Evolutionary conservation across 2,329 filamentous ascomycete genomes (phyloP).

Genomic region (Verticillium nonalfalfae): DNA sequence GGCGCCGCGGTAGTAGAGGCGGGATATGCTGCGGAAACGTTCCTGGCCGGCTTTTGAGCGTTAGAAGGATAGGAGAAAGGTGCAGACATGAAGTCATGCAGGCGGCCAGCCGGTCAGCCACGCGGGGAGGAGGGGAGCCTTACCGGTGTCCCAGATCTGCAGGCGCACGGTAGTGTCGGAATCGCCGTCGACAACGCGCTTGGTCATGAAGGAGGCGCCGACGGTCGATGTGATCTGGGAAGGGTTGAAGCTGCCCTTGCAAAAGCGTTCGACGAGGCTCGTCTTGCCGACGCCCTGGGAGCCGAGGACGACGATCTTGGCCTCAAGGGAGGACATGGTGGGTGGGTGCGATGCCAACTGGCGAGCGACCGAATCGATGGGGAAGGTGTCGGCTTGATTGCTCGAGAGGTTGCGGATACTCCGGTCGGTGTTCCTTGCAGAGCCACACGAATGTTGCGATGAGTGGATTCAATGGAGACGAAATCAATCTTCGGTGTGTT

Average conservation of each 20-base stretch:
- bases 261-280: conserved; percentile 69
- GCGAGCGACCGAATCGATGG: neutral
- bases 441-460: too few species aligned
- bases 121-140: conserved; percentile 2
- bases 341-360: neutral
- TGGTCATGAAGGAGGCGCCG: conserved; percentile 73
- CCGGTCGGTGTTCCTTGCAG: too few species aligned
- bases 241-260: conserved; percentile 65
- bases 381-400: too few species aligned
- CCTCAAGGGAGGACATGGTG: conserved; percentile 59
- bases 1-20: conserved; percentile 92
- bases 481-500: too few species aligned
- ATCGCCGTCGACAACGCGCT: conserved; percentile 75
- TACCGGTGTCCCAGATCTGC: conserved; percentile 91
- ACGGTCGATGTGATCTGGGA: conserved; percentile 64
- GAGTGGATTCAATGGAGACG: too few species aligned
- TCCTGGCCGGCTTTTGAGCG: conserved; percentile 70
- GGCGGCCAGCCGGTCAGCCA: neutral
- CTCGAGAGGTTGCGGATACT: too few species aligned
- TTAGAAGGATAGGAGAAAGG: neutral
- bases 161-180: conserved; percentile 82
- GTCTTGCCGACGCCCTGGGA: conserved; percentile 77
- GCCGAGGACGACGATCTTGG: conserved; percentile 76
- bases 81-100: neutral
- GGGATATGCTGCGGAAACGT: conserved; percentile 88